Evolutionary conservation across 176 grass and related monocot genomes (phyloP).

Genomic region (Dactylis glomerata): DNA sequence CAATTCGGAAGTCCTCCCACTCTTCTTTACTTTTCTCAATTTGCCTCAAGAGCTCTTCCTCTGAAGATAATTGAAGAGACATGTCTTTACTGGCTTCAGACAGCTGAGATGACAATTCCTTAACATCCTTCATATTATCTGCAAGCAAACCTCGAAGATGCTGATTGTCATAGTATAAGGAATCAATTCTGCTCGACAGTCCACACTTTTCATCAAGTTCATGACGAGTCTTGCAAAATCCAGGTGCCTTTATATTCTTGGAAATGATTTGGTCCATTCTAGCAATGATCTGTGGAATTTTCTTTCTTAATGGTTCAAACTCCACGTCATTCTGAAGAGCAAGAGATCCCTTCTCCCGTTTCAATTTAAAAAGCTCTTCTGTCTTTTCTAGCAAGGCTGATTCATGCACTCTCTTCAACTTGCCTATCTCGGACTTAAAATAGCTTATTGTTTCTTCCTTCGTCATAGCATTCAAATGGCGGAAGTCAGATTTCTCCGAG

Average conservation of each 20-base stretch:
- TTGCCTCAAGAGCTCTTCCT: conserved; percentile 54
- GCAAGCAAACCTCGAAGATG: conserved; percentile 65
- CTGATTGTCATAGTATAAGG: conserved; percentile 70
- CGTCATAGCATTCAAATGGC: conserved; percentile 64
- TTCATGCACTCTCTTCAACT: conserved; percentile 86
- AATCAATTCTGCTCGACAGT: conserved; percentile 62
- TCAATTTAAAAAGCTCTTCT: conserved; percentile 85
- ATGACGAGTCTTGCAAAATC: conserved; percentile 28
- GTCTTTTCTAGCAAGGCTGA: conserved; percentile 76
- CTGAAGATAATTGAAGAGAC: conserved; percentile 44
- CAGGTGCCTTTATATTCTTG: conserved; percentile 51
- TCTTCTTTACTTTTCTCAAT: conserved; percentile 60
- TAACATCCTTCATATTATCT: conserved; percentile 77
- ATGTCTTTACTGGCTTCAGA: conserved; percentile 57
- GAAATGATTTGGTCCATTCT: conserved; percentile 76
- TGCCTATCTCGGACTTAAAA: conserved; percentile 89
- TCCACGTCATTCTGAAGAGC: conserved; percentile 81
- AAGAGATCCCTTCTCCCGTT: conserved; percentile 78
- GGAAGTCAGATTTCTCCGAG: conserved; percentile 74
- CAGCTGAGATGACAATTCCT: conserved; percentile 58
- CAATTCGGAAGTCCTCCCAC: conserved; percentile 57
- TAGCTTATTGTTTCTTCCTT: conserved; percentile 80
- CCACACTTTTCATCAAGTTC: conserved; percentile 54
- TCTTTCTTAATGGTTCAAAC: conserved; percentile 76
- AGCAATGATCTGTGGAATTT: conserved; percentile 67